Conservation (phyloP, 179 eudicot genomes). For the Camellia oleifera region DNA sequence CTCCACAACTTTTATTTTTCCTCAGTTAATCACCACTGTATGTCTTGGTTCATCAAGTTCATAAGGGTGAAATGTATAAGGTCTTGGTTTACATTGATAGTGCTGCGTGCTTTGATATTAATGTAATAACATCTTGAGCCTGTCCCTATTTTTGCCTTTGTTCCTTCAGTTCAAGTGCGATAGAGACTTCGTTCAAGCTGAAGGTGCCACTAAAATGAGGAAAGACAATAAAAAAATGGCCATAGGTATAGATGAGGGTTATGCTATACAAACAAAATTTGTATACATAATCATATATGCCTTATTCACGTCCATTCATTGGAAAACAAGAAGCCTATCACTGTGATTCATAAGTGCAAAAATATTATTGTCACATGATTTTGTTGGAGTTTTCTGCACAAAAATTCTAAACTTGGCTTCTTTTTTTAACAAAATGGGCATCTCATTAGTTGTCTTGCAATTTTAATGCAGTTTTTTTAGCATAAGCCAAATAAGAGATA, state of each 20-base stretch:
- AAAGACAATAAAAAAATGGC: not conserved
- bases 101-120: not conserved
- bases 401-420: no score
- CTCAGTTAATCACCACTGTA: not conserved
- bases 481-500: no score
- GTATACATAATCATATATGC: no score
- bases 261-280: no score
- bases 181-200: not conserved
- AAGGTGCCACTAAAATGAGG: not conserved
- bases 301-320: no score
- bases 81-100: not conserved
- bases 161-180: not conserved
- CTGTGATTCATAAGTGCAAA: no score
- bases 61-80: not conserved
- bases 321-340: no score
- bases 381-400: no score
- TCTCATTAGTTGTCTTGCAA: not conserved
- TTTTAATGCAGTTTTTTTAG: not conserved
- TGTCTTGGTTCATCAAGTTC: not conserved
- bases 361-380: no score
- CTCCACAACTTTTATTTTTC: not conserved
- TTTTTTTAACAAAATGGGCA: not conserved
- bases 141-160: not conserved
- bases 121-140: not conserved
- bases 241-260: no score